Evolutionary conservation across 352 stramenopile species (phyloP).

Genomic region (Phytophthora crassamura): DNA sequence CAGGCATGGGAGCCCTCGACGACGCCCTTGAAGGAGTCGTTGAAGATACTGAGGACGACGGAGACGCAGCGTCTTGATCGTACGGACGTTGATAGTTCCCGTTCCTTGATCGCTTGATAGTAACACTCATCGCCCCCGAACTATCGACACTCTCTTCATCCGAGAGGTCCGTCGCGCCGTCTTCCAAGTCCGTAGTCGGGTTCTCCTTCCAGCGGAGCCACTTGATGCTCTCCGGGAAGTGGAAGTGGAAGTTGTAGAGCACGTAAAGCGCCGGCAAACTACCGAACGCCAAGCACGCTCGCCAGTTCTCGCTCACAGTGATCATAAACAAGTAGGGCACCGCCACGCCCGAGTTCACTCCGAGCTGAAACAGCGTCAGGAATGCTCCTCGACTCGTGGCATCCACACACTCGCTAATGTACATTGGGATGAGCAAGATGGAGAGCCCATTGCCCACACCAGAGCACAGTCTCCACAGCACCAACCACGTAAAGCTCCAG

Average conservation of each 20-base stretch:
- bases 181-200: slow-evolving; percentile 50
- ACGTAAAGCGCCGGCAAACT: slow-evolving; percentile 78
- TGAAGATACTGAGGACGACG: slow-evolving; percentile 8
- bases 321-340: slow-evolving; percentile 88
- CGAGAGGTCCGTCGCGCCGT: slow-evolving; percentile 38
- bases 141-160: slow-evolving; percentile 44
- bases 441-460: slow-evolving; percentile 86
- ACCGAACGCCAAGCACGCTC: slow-evolving; percentile 74
- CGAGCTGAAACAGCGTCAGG: slow-evolving; percentile 84
- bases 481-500: slow-evolving; percentile 63
- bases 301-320: slow-evolving; percentile 77
- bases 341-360: slow-evolving; percentile 77
- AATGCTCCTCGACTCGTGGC: slow-evolving; percentile 65
- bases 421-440: slow-evolving; percentile 89
- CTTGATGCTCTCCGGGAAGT: slow-evolving; percentile 82
- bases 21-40: neutral
- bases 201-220: slow-evolving; percentile 81
- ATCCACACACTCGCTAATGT: slow-evolving; percentile 87
- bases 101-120: slow-evolving; percentile 28
- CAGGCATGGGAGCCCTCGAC: neutral
- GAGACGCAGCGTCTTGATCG: slow-evolving; percentile 22
- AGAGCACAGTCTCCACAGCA: slow-evolving; percentile 73
- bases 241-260: slow-evolving; percentile 75
- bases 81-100: slow-evolving; percentile 25
- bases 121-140: neutral